Conservation (phyloP, 2,329 filamentous ascomycete genomes). For the Aspergillus thermomutatus region DNA sequence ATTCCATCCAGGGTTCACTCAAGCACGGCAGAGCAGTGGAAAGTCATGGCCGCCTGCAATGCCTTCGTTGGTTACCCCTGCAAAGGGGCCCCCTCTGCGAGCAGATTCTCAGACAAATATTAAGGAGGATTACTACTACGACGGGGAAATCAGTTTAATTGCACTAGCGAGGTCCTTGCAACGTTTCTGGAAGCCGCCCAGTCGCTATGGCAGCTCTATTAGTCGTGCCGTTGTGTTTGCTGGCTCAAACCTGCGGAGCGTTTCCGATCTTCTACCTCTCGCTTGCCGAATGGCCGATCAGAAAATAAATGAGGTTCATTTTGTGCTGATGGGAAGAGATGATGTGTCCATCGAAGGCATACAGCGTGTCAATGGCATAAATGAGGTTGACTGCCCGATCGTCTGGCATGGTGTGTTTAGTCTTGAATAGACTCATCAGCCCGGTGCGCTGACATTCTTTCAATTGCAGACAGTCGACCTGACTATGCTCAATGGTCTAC, state of each 20-base stretch:
- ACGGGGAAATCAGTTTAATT: conserved; percentile 68
- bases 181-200: conserved; percentile 53
- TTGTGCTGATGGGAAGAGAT: conserved; percentile 72
- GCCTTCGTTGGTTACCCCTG: conserved; percentile 6
- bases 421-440: conserved; percentile 24
- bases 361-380: conserved; percentile 74
- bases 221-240: conserved; percentile 70
- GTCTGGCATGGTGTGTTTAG: conserved; percentile 52
- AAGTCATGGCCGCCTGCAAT: conserved; percentile 5
- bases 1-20: conserved; percentile 24
- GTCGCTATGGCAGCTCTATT: conserved; percentile 53
- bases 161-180: conserved; percentile 63
- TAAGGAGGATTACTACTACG: conserved; percentile 51
- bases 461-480: conserved; percentile 63
- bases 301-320: conserved; percentile 72
- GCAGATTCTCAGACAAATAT: conserved; percentile 17
- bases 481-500: conserved; percentile 69
- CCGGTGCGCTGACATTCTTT: conserved; percentile 1
- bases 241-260: conserved; percentile 69
- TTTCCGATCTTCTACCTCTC: conserved; percentile 69
- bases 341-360: conserved; percentile 67
- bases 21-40: conserved; percentile 12
- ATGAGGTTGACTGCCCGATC: conserved; percentile 62
- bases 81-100: conserved; percentile 11
- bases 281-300: conserved; percentile 80